Conservation (phyloP, 2,329 filamentous ascomycete genomes). For the Raffaelea ambrosiae region DNA sequence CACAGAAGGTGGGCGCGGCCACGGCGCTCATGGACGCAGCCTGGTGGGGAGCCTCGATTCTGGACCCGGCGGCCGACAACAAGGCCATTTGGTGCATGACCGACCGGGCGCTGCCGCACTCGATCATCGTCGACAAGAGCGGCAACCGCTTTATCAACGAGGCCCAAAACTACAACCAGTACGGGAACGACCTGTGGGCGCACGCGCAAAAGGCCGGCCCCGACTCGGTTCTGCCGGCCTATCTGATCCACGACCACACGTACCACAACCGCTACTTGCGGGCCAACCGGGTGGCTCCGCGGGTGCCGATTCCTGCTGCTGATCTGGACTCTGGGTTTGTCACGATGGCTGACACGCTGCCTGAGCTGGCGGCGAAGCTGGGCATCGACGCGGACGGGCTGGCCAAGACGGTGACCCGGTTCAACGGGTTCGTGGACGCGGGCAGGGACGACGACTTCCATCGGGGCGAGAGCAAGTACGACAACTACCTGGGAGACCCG, state of each 20-base stretch:
- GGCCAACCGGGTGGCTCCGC: constrained; percentile 9
- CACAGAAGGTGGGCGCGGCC: constrained; percentile 19
- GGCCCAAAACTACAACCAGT: constrained; percentile 20
- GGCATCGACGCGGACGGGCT: constrained; percentile 56
- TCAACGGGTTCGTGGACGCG: background rate
- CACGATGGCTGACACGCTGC: constrained; percentile 69
- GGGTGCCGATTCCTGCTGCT: constrained; percentile 10
- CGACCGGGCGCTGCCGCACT: constrained; percentile 22
- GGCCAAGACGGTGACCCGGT: constrained; percentile 18
- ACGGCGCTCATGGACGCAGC: constrained; percentile 23
- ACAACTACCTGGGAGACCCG: constrained; percentile 74
- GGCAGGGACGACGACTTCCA: constrained; percentile 28
- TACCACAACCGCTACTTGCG: constrained; percentile 22
- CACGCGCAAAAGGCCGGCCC: background rate
- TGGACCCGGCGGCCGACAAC: constrained; percentile 14
- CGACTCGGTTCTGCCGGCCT: constrained; percentile 11
- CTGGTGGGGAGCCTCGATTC: constrained; percentile 25
- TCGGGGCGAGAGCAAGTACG: constrained; percentile 48
- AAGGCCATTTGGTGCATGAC: constrained; percentile 16
- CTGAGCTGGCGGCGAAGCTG: constrained; percentile 59
- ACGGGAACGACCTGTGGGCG: constrained; percentile 17
- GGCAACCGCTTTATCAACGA: constrained; percentile 27
- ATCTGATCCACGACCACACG: constrained; percentile 21
- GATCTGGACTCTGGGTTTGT: constrained; percentile 17
- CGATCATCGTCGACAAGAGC: constrained; percentile 24